phyloP scores from a whole-genome alignment of 805 yeast species.

The Wickerhamomyces bisporus region DNA sequence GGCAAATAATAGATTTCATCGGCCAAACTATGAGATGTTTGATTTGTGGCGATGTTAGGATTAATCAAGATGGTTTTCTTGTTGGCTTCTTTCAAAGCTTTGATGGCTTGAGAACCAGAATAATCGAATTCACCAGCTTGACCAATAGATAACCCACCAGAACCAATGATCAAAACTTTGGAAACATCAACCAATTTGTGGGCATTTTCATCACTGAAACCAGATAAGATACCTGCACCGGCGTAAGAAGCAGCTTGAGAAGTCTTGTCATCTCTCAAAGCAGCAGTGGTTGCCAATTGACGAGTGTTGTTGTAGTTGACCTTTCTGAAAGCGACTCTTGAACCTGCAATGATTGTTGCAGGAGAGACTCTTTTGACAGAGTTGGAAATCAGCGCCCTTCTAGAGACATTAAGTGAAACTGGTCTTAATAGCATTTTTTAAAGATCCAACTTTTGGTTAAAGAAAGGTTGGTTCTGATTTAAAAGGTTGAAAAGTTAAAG shows the following conservation, averaged over 20 bases:
- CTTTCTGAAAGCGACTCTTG: conserved; percentile 2
- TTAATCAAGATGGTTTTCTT: conserved; percentile 82
- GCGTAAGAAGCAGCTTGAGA: conserved; percentile 38
- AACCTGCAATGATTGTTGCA: conserved; percentile 10
- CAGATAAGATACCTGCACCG: conserved; percentile 56
- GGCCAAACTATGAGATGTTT: conserved; percentile 90
- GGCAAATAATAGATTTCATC: conserved; percentile 95
- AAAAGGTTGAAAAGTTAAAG: neutral
- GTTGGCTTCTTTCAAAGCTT: conserved; percentile 87
- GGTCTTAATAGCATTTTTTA: conserved; percentile 24
- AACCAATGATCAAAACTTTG: conserved; percentile 88
- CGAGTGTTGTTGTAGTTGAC: conserved; percentile 6
- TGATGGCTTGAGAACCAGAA: conserved; percentile 96
- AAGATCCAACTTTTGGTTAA: neutral
- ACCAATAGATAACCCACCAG: conserved; percentile 96
- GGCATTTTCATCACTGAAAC: conserved; percentile 54
- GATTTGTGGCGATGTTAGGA: conserved; percentile 96
- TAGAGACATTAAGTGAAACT: conserved; percentile 21
- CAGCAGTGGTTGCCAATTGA: conserved; percentile 16
- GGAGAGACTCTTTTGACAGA: conserved; percentile 3
- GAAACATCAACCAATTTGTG: conserved; percentile 74
- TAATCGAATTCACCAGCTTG: conserved; percentile 99
- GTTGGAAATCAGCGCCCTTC: conserved; percentile 13
- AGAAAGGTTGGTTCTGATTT: neutral
- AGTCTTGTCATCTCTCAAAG: conserved; percentile 12